Percentiles rank a stretch among this genome's conserved stretches.
Conservation (phyloP, 768 basidiomycete species). For the Mycena maculata region DNA sequence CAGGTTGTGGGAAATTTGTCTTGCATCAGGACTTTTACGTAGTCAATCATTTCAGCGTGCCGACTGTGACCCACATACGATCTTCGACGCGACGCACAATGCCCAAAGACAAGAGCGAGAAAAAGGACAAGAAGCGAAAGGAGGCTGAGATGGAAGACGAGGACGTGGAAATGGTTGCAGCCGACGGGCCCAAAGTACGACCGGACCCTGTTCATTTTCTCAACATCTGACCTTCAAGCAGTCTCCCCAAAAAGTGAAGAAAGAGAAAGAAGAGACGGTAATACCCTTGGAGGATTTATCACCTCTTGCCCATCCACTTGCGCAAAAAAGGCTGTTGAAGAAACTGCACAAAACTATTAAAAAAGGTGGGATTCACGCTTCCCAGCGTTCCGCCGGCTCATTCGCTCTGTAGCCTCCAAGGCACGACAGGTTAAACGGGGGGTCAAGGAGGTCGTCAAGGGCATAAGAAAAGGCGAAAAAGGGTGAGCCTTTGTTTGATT, state of each 20-base stretch:
- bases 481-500: constrained; percentile 66
- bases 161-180: constrained; percentile 65
- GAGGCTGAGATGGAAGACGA: constrained; percentile 50
- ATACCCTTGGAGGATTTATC: constrained; percentile 87
- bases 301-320: constrained; percentile 94
- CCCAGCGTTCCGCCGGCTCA: constrained; percentile 16
- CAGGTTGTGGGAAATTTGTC: neutral
- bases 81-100: constrained; percentile 44
- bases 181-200: constrained; percentile 46
- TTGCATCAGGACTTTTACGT: neutral
- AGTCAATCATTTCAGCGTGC: constrained; percentile 19
- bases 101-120: constrained; percentile 82
- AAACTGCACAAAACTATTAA: constrained; percentile 96
- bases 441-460: constrained; percentile 98
- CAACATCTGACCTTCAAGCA: no score
- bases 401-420: constrained; percentile 77
- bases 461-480: constrained; percentile 96
- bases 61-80: constrained; percentile 27
- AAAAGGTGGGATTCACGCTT: constrained; percentile 66
- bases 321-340: constrained; percentile 92
- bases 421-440: constrained; percentile 96
- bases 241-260: constrained; percentile 72
- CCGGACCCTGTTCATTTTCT: no score
- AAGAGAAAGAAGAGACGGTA: constrained; percentile 71
- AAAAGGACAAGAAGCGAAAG: constrained; percentile 79